Evolutionary conservation across 1,139 yeast genomes (phyloP).

Genomic region (Protomyces pachydermus): DNA sequence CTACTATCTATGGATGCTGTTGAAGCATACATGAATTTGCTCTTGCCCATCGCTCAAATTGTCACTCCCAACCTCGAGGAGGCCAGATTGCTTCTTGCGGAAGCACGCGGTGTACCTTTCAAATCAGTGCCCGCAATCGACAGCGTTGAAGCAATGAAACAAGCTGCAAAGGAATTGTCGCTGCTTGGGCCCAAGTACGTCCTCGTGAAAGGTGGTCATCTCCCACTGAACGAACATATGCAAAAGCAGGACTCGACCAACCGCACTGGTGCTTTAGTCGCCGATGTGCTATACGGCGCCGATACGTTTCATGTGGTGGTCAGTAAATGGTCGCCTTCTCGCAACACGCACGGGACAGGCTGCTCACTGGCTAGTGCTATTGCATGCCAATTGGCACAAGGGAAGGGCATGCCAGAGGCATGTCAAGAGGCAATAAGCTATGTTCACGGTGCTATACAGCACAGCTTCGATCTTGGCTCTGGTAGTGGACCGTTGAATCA

Average conservation of each 20-base stretch:
- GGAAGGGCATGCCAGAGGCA: conserved; percentile 46
- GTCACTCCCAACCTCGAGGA: conserved; percentile 76
- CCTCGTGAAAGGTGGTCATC: conserved; percentile 81
- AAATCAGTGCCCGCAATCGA: conserved; percentile 33
- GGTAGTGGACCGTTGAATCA: conserved; percentile 37
- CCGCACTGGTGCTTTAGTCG: conserved; percentile 37
- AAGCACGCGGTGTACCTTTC: conserved; percentile 35
- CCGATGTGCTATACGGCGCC: conserved; percentile 60
- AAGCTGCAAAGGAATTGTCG: conserved; percentile 48
- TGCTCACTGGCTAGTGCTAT: conserved; percentile 82
- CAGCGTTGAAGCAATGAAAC: conserved; percentile 42
- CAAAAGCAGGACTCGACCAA: conserved; percentile 30
- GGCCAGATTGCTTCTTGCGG: conserved; percentile 46
- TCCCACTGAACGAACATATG: conserved; percentile 42
- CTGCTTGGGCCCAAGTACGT: conserved; percentile 51
- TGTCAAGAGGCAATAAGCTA: conserved; percentile 57
- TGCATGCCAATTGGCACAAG: conserved; percentile 66
- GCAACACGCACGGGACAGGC: conserved; percentile 83
- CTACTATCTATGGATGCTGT: conserved; percentile 42
- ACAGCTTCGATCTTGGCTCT: conserved; percentile 33
- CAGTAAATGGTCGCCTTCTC: conserved; percentile 49
- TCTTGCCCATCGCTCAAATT: conserved; percentile 55
- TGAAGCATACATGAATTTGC: conserved; percentile 46
- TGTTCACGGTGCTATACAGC: conserved; percentile 59
- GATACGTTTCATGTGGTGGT: conserved; percentile 46